Evolutionary conservation across 441 rosid species (phyloP), one percentile per base, ranked within the genome.

Genomic region (Monsonia emarginata): DNA sequence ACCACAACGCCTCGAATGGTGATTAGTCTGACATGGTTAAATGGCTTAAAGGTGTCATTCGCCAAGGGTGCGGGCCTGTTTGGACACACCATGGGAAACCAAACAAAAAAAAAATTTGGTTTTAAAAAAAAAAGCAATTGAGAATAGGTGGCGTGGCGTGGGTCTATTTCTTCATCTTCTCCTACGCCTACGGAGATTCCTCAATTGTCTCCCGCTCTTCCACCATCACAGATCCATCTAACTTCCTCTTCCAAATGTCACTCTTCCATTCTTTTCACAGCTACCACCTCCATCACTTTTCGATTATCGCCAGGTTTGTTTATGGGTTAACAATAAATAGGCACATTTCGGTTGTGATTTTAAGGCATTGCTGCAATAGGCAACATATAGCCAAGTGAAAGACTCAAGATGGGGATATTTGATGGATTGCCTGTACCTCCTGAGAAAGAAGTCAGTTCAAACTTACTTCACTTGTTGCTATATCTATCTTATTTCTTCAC

Each of bases 371-470:
- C 60, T 54, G 16, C 10, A 16, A 54, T 24, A 5, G 14, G 30
- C 3, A 0, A 25, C 60, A 50, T 70, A 72, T 63, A 62, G 60
- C 69, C 72, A 75, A 46, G 72, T 70, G 28, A 58, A 75, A 65
- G 75, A 58, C 59, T 65, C 8, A 66, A 73, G 65, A 91, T 95
- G 99, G 88, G 91, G 57, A 71, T 86, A 69, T 91, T 91, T 57
- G 89, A 90, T 76, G 96, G 88, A 77, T 78, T 95, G 85, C 99
- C 97, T 11, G 87, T 95, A 65, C 89, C 97, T 67, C 84, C 85
- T 16, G 95, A 89, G 46, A 95, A 95, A 80, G 82, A 83, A 67
- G 99, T 95, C 75, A 79, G 83, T 69, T 62, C 42, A 16, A 16
- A 52, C 63, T 69, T 25, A 24, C 36, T 63, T 34, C 13, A 54